Evolutionary conservation across 805 yeast genomes (phyloP), one percentile per base, ranked within the genome.

Genomic region (Suhomyces xylopsoci): DNA sequence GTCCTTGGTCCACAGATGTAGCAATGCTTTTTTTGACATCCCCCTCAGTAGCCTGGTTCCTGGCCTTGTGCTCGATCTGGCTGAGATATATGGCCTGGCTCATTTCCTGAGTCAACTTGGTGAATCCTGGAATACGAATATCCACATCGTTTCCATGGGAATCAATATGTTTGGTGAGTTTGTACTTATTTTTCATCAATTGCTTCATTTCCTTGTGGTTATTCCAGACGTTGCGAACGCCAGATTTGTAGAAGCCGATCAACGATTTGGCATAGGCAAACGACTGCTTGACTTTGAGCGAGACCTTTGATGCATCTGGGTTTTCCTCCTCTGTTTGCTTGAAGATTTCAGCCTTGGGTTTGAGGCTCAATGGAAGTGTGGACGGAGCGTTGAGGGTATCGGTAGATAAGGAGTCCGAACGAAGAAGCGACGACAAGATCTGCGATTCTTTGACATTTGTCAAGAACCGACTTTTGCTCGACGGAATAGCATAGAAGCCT

Each of bases 191-290:
- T 19, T 55, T 62, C 48, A 54, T 47, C 40, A 71, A 34, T 4
- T 50, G 36, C 17, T 58, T 59, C 15, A 59, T 50, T 25, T 54
- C 49, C 38, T 58, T 58, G 40, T 64, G 54, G 54, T 82, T 82
- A 1, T 64, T 55, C 82, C 85, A 83, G 0, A 85, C 79, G 56
- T 79, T 80, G 19, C 69, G 64, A 2, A 86, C 72, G 1, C 93
- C 92, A 2, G 69, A 63, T 54, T 79, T 79, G 68, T 86, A 87
- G 62, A 85, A 84, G 5, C 64, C 64, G 41, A 84, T 58, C 43
- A 82, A 57, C 2, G 68, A 56, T 59, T 78, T 77, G 5, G 80
- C 82, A 56, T 77, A 77, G 1, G 74, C 68, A 20, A 67, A 61
- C 59, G 73, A 73, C 57, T 81, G 81, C 49, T 70, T 74, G 25